A percentile compares a stretch with the other conserved stretches of the same genome.
Evolutionary conservation across 129 eudicot species (phyloP).

Genomic region (Centrapalus pauciflorus): DNA sequence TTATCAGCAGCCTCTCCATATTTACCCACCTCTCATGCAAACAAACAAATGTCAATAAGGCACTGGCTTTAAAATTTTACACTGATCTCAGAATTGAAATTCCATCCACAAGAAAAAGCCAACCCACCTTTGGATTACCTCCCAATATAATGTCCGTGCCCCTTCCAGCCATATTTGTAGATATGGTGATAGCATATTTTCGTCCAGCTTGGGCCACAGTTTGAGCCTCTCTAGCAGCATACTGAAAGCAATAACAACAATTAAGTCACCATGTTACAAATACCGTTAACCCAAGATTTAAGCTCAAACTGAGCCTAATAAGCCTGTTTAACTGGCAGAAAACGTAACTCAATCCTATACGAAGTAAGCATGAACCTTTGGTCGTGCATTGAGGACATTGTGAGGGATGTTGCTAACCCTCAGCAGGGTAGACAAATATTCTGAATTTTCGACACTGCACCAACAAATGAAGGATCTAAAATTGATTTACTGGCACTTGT

Average conservation of each 20-base stretch:
- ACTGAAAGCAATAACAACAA: conserved; percentile 36
- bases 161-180: conserved; percentile 99
- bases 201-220: conserved; percentile 98
- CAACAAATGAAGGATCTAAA: conserved; percentile 12
- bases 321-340: background rate
- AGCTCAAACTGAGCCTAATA: background rate
- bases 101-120: conserved; percentile 2
- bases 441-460: conserved; percentile 97
- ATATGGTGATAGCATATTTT: conserved; percentile 86
- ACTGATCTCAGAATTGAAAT: background rate
- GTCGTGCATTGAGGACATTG: conserved; percentile 96
- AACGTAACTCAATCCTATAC: conserved; percentile 3
- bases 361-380: conserved; percentile 55
- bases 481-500: background rate
- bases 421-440: conserved; percentile 70
- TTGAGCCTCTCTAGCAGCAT: conserved; percentile 99
- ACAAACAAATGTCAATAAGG: background rate
- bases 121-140: conserved; percentile 90
- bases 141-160: conserved; percentile 98
- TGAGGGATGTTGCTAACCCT: conserved; percentile 71
- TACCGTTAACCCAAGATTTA: background rate
- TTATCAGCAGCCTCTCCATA: background rate
- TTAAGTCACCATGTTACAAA: background rate
- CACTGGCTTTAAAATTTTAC: background rate
- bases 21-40: background rate